Evolutionary conservation across 768 basidiomycete genomes (phyloP), one percentile per base, ranked within the genome.

Genomic region (Boletus reticulatus): DNA sequence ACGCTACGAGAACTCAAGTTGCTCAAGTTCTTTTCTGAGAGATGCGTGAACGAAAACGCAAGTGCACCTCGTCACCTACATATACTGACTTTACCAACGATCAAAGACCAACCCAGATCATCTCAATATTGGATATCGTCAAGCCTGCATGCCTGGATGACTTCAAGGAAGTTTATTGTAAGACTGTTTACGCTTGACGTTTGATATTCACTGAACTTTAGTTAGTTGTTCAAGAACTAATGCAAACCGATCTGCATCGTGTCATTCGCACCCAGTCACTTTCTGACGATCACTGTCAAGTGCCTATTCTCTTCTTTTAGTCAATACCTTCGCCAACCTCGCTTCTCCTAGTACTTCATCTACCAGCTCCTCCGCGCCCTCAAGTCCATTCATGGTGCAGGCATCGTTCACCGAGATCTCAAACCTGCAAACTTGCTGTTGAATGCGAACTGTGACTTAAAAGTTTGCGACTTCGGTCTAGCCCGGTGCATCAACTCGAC

Each of bases 1-100:
- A 98, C 94, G 3, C 76, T 97, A 50, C 82, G 94, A 57, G 95
- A 97, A 75, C 80, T 97, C 70, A 96, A 97, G 75, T 78, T 97
- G 19, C 80, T 90, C 69, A 88, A 87, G 69, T 90, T 90, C 77
- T 89, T 91, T 73, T 88, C 87, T 6, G 87, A 88, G 62, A 79
- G 81, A 43, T 89, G 88, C 63, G 76, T 89, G 46, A 91, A 89
- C 64, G 90, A 92, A 73, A 92, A 92, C 66, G 89, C 88, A 67
- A 55, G 78, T 62, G 32, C 34, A 14, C 22, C 8, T 42, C 17
- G 34, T 37, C 29, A 41, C 32, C 22, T 29, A 48, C 50, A 49
- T 20, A 59, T 11, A 20, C 27, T 48, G 39, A 55, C 24, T 12
- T 22, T 24, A 22, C 41, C 41, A 46, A 55, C 50, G 17, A 42